phyloP scores from a whole-genome alignment of 352 stramenopile species.

The Phytophthora lateralis region DNA sequence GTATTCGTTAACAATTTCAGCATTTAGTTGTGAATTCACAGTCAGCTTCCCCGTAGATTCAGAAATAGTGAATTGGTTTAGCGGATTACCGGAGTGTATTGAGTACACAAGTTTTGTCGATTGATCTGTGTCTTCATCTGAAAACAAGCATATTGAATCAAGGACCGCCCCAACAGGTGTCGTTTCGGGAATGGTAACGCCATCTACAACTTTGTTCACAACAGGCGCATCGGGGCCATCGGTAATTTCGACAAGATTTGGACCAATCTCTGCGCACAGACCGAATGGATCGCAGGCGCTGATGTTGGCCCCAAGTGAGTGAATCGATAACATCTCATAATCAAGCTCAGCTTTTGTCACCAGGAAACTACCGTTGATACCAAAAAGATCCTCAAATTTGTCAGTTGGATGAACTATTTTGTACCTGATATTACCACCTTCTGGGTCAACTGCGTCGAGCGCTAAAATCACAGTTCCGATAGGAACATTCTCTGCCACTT shows the following conservation, averaged over 20 bases:
- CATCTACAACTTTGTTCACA: conserved; percentile 22
- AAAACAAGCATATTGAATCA: conserved; percentile 36
- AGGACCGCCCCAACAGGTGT: conserved; percentile 19
- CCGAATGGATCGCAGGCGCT: conserved; percentile 47
- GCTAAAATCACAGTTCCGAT: conserved; percentile 32
- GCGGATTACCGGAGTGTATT: conserved; percentile 53
- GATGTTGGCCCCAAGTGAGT: conserved; percentile 35
- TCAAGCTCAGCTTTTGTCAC: conserved; percentile 28
- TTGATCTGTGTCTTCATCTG: conserved; percentile 57
- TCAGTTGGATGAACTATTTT: conserved; percentile 9
- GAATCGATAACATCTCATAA: conserved; percentile 23
- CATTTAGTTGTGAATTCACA: conserved; percentile 39
- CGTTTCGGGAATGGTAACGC: conserved; percentile 22
- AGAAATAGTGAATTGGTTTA: conserved; percentile 50
- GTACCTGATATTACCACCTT: conserved; percentile 44
- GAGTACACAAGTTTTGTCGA: conserved; percentile 44
- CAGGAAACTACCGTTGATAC: conserved; percentile 12
- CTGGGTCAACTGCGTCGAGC: conserved; percentile 40
- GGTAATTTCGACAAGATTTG: conserved; percentile 40
- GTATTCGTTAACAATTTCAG: conserved; percentile 41
- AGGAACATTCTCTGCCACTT: conserved; percentile 43
- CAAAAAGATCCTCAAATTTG: conserved; percentile 26
- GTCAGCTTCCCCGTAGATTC: conserved; percentile 38
- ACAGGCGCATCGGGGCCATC: conserved; percentile 52
- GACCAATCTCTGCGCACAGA: conserved; percentile 46